These are phyloP conservation scores for Trichosporon faecale DNA, from an alignment of 1,284 basidiomycete genomes.

Conservation along the genomic window DNA sequence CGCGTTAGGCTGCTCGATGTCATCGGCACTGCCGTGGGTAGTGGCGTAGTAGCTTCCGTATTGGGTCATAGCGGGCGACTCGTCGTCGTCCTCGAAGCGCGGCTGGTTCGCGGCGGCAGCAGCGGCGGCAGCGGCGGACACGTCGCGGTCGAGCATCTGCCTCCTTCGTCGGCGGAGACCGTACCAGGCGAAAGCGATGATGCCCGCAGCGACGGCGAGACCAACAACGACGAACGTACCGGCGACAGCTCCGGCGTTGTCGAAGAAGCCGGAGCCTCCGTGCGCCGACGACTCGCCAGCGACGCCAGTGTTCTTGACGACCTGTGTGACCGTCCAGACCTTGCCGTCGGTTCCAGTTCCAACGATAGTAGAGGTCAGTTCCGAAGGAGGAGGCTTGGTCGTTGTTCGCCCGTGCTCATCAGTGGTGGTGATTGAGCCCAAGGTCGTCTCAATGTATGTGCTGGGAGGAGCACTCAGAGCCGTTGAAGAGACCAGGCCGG, in stretches of 20 bases:
- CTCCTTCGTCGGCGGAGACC: constrained; percentile 48
- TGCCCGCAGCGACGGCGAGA: constrained; percentile 44
- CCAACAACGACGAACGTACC: constrained; percentile 53
- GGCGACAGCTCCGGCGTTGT: constrained; percentile 52
- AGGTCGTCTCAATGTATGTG: neutral
- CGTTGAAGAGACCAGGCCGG: neutral
- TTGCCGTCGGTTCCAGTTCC: constrained; percentile 30
- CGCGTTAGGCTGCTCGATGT: constrained; percentile 22
- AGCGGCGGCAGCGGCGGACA: constrained; percentile 51
- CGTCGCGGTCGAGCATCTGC: constrained; percentile 52
- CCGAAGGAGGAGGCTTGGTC: neutral
- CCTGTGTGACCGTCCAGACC: constrained; percentile 44
- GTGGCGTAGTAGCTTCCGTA: constrained; percentile 46
- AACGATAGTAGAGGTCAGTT: neutral
- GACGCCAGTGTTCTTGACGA: constrained; percentile 37
- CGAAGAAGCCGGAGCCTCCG: constrained; percentile 43
- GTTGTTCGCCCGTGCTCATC: constrained; percentile 1
- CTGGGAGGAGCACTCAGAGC: neutral
- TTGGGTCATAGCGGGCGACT: constrained; percentile 46
- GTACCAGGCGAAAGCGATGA: constrained; percentile 48
- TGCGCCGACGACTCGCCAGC: constrained; percentile 20
- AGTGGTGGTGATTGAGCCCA: neutral
- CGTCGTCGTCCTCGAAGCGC: constrained; percentile 49
- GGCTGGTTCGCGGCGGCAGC: constrained; percentile 47
- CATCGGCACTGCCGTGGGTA: constrained; percentile 21